Evolutionary conservation across 2,329 filamentous ascomycete species (phyloP).

Genomic region (Bimuria novae-zelandiae): DNA sequence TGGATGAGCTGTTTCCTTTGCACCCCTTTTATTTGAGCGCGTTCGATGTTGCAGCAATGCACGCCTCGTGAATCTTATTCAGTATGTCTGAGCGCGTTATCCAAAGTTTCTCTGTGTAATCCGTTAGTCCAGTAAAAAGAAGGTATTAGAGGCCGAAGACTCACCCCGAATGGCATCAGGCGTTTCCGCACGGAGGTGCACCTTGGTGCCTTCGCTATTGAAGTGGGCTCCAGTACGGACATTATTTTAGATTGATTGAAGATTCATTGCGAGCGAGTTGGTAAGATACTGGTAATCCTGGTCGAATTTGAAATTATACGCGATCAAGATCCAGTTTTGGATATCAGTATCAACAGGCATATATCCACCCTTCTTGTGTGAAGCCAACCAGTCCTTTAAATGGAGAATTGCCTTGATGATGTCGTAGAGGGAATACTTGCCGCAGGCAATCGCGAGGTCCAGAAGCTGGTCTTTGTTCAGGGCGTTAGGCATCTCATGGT

Average conservation of each 20-base stretch:
- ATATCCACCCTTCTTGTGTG: not conserved
- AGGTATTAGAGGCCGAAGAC: not conserved
- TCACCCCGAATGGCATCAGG: not conserved
- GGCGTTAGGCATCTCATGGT: constrained; percentile 6
- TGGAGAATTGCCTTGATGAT: not conserved
- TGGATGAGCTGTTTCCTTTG: not conserved
- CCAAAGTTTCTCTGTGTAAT: not conserved
- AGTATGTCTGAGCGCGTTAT: not conserved
- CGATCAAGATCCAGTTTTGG: not conserved
- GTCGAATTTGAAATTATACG: not conserved
- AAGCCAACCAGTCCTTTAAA: not conserved
- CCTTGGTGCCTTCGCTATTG: not conserved
- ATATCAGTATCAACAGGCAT: not conserved
- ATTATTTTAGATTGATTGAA: not conserved
- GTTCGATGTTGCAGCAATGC: not conserved
- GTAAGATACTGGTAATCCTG: not conserved
- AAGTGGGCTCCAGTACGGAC: not conserved
- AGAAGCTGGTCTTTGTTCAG: not conserved
- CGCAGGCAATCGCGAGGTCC: not conserved
- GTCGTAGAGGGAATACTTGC: not conserved
- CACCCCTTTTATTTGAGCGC: not conserved
- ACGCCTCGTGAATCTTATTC: not conserved
- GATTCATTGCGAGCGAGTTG: not conserved
- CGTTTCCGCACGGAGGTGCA: not conserved
- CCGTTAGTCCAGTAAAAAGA: too few relatives aligned